These are phyloP conservation scores for Blastobotrys chiropterorum DNA, from an alignment of 805 yeast species.

Conservation along the genomic window DNA sequence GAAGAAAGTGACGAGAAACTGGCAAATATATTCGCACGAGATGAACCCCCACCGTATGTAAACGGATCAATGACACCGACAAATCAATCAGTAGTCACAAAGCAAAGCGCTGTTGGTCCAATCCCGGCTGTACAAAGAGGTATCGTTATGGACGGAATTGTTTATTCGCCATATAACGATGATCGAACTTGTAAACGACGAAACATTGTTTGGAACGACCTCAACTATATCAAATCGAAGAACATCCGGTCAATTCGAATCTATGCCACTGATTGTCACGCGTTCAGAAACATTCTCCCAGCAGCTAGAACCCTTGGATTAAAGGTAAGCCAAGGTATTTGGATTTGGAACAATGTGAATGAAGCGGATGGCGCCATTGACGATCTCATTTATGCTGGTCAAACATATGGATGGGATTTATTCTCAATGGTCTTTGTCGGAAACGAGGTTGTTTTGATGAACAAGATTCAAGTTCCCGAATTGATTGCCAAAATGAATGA, in stretches of 20 bases:
- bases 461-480: conserved; percentile 54
- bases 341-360: conserved; percentile 62
- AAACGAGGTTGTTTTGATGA: conserved; percentile 74
- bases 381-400: conserved; percentile 46
- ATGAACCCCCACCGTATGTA: neutral
- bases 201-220: conserved; percentile 50
- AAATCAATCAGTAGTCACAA: neutral
- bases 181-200: conserved; percentile 62
- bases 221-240: conserved; percentile 48
- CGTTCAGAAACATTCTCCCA: conserved; percentile 59
- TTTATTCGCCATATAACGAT: conserved; percentile 56
- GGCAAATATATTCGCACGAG: neutral
- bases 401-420: conserved; percentile 60
- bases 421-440: conserved; percentile 78
- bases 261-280: conserved; percentile 83
- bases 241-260: conserved; percentile 65
- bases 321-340: conserved; percentile 78
- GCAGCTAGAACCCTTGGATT: conserved; percentile 54
- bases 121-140: neutral
- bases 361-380: conserved; percentile 57
- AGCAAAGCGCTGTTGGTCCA: neutral
- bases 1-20: neutral
- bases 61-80: neutral
- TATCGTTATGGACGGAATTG: conserved; percentile 24
- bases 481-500: conserved; percentile 56